phyloP scores from a whole-genome alignment of 2,329 filamentous ascomycete genomes.

The Helicocarpus griseus region DNA sequence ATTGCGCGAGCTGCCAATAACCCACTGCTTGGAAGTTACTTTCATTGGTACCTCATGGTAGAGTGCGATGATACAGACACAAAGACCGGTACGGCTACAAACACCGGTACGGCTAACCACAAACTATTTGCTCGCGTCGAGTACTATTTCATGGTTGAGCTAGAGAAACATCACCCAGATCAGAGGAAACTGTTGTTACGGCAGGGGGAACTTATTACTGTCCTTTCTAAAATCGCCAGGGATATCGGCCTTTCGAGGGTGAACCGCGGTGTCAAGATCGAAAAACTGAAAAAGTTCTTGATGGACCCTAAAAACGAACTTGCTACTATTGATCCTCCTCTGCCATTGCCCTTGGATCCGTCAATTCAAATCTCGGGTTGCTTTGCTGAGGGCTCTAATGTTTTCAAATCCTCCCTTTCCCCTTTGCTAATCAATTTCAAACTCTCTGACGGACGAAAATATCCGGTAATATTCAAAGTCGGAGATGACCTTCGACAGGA shows the following conservation, averaged over 20 bases:
- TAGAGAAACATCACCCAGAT: slow-evolving; percentile 65
- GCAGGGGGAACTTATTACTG: slow-evolving; percentile 80
- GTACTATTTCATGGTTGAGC: slow-evolving; percentile 88
- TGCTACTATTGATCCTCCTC: slow-evolving; percentile 67
- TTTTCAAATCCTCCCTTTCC: slow-evolving; percentile 91
- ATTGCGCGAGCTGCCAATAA: slow-evolving; percentile 81
- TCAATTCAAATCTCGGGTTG: slow-evolving; percentile 69
- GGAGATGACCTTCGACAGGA: slow-evolving; percentile 95
- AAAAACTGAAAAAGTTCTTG: slow-evolving; percentile 73
- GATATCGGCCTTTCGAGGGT: slow-evolving; percentile 76
- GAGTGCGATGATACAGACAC: slow-evolving; percentile 79
- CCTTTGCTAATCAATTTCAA: slow-evolving; percentile 88
- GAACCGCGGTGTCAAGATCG: slow-evolving; percentile 68
- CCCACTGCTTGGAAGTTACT: slow-evolving; percentile 83
- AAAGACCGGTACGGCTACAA: slow-evolving; percentile 61
- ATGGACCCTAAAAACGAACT: slow-evolving; percentile 87
- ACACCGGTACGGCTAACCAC: slow-evolving; percentile 64
- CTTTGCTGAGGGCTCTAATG: slow-evolving; percentile 71
- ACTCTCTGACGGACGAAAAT: slow-evolving; percentile 64
- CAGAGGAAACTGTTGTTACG: slow-evolving; percentile 67
- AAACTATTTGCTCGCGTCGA: slow-evolving; percentile 87
- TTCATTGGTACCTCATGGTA: slow-evolving; percentile 98
- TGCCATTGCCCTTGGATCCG: slow-evolving; percentile 83
- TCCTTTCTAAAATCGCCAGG: slow-evolving; percentile 78
- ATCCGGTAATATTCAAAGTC: slow-evolving; percentile 93